A percentile compares a stretch with the other conserved stretches of the same genome.
Conservation (phyloP, 2,329 filamentous ascomycete species). For the Gnomoniopsis smithogilvyi region DNA sequence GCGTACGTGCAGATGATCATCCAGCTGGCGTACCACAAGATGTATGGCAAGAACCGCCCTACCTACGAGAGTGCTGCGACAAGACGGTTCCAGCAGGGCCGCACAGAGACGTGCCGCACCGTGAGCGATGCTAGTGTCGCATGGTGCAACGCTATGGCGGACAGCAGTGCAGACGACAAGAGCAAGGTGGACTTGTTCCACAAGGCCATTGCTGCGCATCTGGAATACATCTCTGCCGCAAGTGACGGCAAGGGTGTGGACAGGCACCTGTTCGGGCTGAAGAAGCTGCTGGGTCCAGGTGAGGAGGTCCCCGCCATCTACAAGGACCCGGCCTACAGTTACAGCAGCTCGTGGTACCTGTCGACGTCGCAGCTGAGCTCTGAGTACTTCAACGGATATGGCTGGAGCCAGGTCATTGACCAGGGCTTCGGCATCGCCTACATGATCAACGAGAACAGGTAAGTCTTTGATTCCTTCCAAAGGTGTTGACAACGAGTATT, state of each 20-base stretch:
- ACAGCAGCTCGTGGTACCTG: constrained; percentile 86
- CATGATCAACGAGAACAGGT: constrained; percentile 99
- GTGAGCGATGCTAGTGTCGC: constrained; percentile 89
- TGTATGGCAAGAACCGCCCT: constrained; percentile 96
- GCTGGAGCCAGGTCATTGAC: constrained; percentile 97
- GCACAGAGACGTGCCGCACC: constrained; percentile 91
- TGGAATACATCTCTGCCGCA: constrained; percentile 87
- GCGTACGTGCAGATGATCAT: constrained; percentile 99
- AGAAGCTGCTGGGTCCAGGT: constrained; percentile 78
- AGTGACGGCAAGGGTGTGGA: constrained; percentile 93
- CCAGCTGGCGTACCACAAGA: constrained; percentile 96
- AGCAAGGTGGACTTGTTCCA: constrained; percentile 74
- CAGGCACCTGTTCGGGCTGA: constrained; percentile 93
- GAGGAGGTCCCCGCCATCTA: constrained; percentile 82
- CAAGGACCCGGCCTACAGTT: constrained; percentile 79
- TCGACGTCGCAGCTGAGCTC: constrained; percentile 86
- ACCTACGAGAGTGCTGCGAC: constrained; percentile 97
- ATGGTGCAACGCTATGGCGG: constrained; percentile 85
- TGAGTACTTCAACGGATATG: constrained; percentile 98
- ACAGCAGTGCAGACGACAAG: constrained; percentile 60
- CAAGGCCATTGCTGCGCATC: constrained; percentile 75
- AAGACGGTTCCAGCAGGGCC: constrained; percentile 91
- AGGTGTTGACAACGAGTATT: no score
- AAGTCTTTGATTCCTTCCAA: constrained; percentile 27
- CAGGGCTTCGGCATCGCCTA: constrained; percentile 97